Evolutionary conservation across 2,329 filamentous ascomycete species (phyloP).

Genomic region (Diplodia scrobiculata): DNA sequence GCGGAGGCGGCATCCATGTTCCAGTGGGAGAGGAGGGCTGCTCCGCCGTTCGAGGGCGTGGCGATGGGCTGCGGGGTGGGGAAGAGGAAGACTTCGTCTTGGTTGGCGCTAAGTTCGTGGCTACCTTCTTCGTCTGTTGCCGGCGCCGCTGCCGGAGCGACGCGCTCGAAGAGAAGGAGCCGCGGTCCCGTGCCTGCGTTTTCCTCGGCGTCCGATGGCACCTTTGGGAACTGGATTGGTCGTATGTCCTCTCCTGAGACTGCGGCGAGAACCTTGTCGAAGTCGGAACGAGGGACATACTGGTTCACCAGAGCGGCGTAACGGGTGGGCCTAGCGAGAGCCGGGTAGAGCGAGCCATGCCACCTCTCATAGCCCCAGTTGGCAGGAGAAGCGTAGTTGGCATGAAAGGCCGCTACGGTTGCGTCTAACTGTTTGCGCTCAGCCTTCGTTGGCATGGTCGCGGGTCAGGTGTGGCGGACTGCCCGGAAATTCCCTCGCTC

Average conservation of each 20-base stretch:
- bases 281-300: conserved; percentile 31
- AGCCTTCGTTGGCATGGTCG: conserved; percentile 9
- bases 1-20: conserved; percentile 36
- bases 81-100: conserved; percentile 31
- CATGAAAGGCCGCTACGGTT: conserved; percentile 37
- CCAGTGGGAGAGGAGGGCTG: conserved; percentile 36
- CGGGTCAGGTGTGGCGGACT: neutral
- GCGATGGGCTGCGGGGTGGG: conserved; percentile 32
- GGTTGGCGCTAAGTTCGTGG: no score
- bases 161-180: conserved; percentile 2
- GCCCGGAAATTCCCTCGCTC: neutral
- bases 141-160: neutral
- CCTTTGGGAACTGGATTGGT: neutral
- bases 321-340: conserved; percentile 34
- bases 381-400: conserved; percentile 35
- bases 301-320: conserved; percentile 38
- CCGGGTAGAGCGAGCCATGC: conserved; percentile 35
- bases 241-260: neutral
- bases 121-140: neutral
- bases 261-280: neutral
- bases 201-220: neutral
- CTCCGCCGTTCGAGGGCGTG: neutral
- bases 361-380: conserved; percentile 34
- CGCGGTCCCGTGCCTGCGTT: neutral
- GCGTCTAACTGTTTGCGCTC: conserved; percentile 28